Conservation (phyloP, 169 alveolate genomes). For the Plasmodium malariae region DNA sequence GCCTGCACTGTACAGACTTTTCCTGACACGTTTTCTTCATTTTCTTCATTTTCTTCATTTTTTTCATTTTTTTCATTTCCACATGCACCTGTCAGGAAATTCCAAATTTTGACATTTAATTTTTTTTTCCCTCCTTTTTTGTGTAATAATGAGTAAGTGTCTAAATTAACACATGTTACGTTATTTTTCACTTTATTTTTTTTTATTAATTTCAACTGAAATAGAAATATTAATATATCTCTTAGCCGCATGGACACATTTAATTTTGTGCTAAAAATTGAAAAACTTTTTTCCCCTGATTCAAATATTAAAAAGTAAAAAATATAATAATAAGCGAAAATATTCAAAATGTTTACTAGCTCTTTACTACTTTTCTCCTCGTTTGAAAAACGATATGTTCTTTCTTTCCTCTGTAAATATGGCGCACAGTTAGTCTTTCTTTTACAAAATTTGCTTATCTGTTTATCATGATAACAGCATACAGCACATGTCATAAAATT, state of each 20-base stretch:
- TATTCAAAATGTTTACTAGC: conserved; percentile 35
- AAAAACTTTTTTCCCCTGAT: conserved; percentile 19
- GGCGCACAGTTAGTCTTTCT: not conserved
- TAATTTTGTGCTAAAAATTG: conserved; percentile 49
- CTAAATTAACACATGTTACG: conserved; percentile 17
- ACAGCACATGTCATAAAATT: too few species aligned
- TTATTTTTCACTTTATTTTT: not conserved
- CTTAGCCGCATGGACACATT: conserved; percentile 28
- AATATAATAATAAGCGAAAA: conserved; percentile 53
- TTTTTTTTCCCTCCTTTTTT: conserved; percentile 1
- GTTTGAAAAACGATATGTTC: not conserved
- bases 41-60: not conserved
- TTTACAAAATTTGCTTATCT: too few species aligned
- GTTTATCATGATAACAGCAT: too few species aligned
- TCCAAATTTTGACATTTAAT: not conserved
- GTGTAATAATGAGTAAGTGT: not conserved
- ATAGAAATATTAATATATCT: conserved; percentile 39
- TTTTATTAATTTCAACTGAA: conserved; percentile 20
- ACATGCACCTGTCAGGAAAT: conserved; percentile 15
- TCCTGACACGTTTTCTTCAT: not conserved
- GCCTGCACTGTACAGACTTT: not conserved
- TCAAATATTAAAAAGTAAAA: conserved; percentile 54
- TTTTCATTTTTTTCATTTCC: conserved; percentile 17
- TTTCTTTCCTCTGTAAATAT: not conserved
- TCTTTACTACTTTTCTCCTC: not conserved